These are phyloP conservation scores for Tolypocladium paradoxum DNA, from an alignment of 2,329 filamentous ascomycete species.

Conservation along the genomic window DNA sequence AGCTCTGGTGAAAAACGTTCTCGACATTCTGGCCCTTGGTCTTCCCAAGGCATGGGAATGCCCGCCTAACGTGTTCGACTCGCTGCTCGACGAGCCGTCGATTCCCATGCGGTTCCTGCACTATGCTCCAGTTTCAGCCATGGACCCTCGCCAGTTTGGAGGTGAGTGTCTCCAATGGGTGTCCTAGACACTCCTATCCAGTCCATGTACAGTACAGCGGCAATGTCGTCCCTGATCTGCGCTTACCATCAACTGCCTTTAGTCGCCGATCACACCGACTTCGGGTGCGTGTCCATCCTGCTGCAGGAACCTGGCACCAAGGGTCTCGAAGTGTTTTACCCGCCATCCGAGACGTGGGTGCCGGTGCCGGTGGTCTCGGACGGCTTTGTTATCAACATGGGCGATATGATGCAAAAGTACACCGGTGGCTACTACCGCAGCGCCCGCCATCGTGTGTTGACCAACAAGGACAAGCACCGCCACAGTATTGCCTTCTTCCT, in stretches of 20 bases:
- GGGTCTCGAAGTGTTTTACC: conserved; percentile 17
- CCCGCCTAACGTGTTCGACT: background rate
- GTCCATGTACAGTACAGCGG: no score
- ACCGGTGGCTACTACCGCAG: conserved; percentile 19
- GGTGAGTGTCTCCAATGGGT: background rate
- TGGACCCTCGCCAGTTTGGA: conserved; percentile 14
- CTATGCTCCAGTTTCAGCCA: conserved; percentile 12
- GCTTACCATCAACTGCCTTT: no score
- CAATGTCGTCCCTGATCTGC: background rate
- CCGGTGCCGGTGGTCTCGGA: conserved; percentile 16
- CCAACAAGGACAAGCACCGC: conserved; percentile 11
- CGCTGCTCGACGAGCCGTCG: background rate
- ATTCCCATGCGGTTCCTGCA: conserved; percentile 13
- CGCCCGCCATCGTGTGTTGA: conserved; percentile 19
- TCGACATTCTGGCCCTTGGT: background rate
- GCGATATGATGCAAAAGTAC: conserved; percentile 23
- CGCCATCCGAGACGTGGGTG: conserved; percentile 15
- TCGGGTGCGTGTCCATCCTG: conserved; percentile 16
- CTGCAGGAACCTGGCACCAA: conserved; percentile 15
- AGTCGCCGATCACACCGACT: conserved; percentile 20
- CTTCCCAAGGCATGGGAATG: background rate
- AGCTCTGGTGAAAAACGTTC: background rate
- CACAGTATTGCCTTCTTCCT: conserved; percentile 18
- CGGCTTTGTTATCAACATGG: conserved; percentile 25
- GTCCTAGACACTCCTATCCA: no score